These are phyloP conservation scores for Solanum dulcamara DNA, from an alignment of 257 asterid genomes.

Conservation along the genomic window DNA sequence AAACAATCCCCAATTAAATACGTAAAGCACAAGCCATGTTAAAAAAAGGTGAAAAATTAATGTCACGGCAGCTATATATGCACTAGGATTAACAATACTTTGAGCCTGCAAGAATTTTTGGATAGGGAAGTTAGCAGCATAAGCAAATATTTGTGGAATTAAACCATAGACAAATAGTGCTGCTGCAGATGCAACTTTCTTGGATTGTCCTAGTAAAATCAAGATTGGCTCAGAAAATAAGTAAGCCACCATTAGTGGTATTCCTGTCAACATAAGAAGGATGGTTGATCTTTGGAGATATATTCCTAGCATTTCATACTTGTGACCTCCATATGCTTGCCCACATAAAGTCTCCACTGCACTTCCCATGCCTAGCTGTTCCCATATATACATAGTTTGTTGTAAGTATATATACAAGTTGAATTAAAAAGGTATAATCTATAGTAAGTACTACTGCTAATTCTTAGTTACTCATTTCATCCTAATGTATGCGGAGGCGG, in stretches of 20 bases:
- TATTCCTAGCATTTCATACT: slow-evolving; percentile 2
- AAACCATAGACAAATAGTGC: neutral
- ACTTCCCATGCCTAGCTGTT: slow-evolving; percentile 7
- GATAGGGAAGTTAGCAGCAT: slow-evolving; percentile 3
- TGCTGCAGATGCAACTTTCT: neutral
- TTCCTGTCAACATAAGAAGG: slow-evolving; percentile 1
- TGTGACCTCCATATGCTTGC: neutral
- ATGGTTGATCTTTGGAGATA: slow-evolving; percentile 6
- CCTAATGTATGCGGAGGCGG: neutral
- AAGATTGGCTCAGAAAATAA: neutral
- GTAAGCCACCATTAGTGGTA: neutral
- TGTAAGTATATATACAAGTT: neutral
- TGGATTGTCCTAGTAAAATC: neutral
- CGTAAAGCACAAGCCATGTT: slow-evolving; percentile 1
- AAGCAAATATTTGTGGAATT: slow-evolving; percentile 7
- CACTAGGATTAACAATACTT: slow-evolving; percentile 2
- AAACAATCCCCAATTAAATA: neutral
- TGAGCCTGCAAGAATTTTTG: slow-evolving; percentile 1
- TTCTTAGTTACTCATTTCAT: neutral
- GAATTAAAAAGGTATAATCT: neutral
- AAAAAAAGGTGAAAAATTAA: neutral
- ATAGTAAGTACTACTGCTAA: neutral
- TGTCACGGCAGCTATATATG: neutral
- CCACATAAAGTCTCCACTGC: slow-evolving; percentile 6
- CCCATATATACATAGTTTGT: neutral